Evolutionary conservation across 2,329 filamentous ascomycete genomes (phyloP), one percentile per base, ranked within the genome.

Genomic region (Nigrospora oryzae): DNA sequence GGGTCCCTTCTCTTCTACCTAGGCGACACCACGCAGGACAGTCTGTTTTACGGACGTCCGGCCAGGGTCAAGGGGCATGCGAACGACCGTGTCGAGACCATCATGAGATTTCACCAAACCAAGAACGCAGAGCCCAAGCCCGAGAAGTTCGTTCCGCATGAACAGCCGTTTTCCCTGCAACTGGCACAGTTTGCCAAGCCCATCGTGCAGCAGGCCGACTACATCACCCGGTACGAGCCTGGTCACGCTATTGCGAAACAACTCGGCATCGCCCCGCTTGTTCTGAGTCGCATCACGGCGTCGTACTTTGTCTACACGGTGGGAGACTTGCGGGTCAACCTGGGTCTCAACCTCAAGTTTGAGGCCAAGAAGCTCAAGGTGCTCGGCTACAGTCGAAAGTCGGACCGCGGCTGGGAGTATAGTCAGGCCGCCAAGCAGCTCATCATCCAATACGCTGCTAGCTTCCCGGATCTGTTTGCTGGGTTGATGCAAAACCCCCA

Each of bases 321-420:
- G 4, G 88, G 88, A 46, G 89, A 86, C 19, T 72, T 89, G 47
- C 86, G 87, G 55, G 75, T 95, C 50, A 98, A 98, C 56, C 71
- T 98, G 19, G 93, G 93, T 0, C 73, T 98, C 49, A 98, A 98
- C 58, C 75, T 98, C 53, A 98, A 98, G 63, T 98, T 98, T 48
- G 93, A 98, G 62, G 88, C 81, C 3, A 91, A 88, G 67, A 95
- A 96, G 66, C 77, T 90, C 55, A 98, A 98, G 68, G 93, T 98
- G 7, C 69, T 98, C 31, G 93, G 93, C 1, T 98, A 96, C 64
- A 95, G 91, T 19, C 85, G 89, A 55, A 93, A 93, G 59, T 83
- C 83, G 4, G 73, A 81, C 12, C 85, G 81, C 28, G 93, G 94
- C 6, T 98, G 94, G 94, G 93, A 98, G 64, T 98, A 95, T 63